Evolutionary conservation across 2,329 filamentous ascomycete species (phyloP), one percentile per base, ranked within the genome.

Genomic region (Sphaerulina vaccinii): DNA sequence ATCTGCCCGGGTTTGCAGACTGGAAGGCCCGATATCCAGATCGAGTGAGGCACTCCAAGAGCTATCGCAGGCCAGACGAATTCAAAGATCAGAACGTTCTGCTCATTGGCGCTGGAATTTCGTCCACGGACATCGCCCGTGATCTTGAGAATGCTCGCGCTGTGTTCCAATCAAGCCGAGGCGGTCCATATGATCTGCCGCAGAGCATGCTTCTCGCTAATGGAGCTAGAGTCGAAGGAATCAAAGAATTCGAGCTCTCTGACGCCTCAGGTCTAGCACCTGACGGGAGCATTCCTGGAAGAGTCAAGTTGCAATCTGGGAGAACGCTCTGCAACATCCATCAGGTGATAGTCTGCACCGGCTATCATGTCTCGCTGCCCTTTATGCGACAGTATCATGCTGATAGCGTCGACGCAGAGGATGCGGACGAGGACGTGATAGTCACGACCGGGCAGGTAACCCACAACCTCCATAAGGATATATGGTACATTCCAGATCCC

Each of bases 401-500:
- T 51, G 73, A 80, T 73, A 55, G 68, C 11, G 69, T 68, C 0
- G 44, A 69, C 0, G 68, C 73, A 0, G 66, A 76, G 1, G 62
- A 79, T 1, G 83, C 82, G 0, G 72, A 76, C 32, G 75, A 81
- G 0, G 70, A 65, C 0, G 67, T 81, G 0, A 70, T 89, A 0
- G 79, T 88, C 3, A 87, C 81, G 0, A 82, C 87, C 38, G 85
- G 85, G 1, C 76, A 75, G 10, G 49, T 47, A 64, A 65, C 74
- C 2, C 85, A 88, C 61, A 87, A 88, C 57, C 71, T 88, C 1
- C 81, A 87, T 71, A 81, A 81, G 52, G 85, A 88, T 63, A 83
- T 88, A 11, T 88, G 86, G 63, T 88, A 87, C 67, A 86, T 87
- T 37, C 76, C 77, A 0, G 84, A 88, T 54, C 83, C 84, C 0